These are phyloP conservation scores for Lasiodiplodia citricola DNA, from an alignment of 2,329 filamentous ascomycete genomes.

Conservation along the genomic window DNA sequence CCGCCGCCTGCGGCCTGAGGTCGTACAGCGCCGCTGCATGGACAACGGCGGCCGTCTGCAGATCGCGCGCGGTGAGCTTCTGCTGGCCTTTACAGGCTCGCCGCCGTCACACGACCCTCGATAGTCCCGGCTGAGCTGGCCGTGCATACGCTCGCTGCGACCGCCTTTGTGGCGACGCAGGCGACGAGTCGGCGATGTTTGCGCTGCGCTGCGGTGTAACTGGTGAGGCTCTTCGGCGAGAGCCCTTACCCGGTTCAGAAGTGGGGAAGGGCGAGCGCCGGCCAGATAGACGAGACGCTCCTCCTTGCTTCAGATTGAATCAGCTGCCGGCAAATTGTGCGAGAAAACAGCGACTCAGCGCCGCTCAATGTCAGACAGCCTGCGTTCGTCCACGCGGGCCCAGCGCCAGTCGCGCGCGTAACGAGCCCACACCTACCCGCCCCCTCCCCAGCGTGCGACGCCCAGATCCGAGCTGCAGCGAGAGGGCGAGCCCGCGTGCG, in stretches of 20 bases:
- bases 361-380: slow-evolving; percentile 5
- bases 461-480: slow-evolving; percentile 16
- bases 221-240: slow-evolving; percentile 27
- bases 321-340: slow-evolving; percentile 12
- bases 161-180: slow-evolving; percentile 23
- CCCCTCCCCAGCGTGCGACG: not conserved
- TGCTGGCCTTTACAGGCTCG: slow-evolving; percentile 18
- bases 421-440: not conserved
- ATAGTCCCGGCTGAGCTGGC: slow-evolving; percentile 26
- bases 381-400: slow-evolving; percentile 1
- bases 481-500: not conserved
- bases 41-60: slow-evolving; percentile 26
- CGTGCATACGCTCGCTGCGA: slow-evolving; percentile 26
- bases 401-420: not conserved
- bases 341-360: slow-evolving; percentile 9
- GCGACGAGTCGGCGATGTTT: slow-evolving; percentile 15
- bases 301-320: slow-evolving; percentile 23
- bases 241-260: slow-evolving; percentile 24
- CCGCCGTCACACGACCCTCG: slow-evolving; percentile 21
- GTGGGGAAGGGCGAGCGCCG: slow-evolving; percentile 22
- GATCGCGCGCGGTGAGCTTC: slow-evolving; percentile 26
- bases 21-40: slow-evolving; percentile 22
- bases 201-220: slow-evolving; percentile 25
- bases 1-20: slow-evolving; percentile 14
- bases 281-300: slow-evolving; percentile 25